Base-by-base conservation (phyloP, 148 eudicot genomes). In the Camellia lanceoleosa region DNA sequence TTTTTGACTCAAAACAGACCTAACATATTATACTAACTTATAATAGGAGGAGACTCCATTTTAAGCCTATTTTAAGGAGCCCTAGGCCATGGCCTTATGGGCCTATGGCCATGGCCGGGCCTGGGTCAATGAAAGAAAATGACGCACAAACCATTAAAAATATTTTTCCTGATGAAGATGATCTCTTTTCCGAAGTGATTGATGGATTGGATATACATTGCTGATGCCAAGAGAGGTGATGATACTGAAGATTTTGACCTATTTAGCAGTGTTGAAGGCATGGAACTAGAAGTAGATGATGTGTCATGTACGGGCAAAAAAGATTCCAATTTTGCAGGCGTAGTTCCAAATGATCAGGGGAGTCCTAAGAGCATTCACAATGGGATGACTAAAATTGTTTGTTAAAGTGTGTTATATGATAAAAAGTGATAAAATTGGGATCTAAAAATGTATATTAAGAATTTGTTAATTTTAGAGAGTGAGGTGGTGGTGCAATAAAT, bases 81-180 rank as follows among this genome's bases (percentile, higher is more conserved):
- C n/a, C n/a, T n/a, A n/a, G n/a, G n/a, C n/a, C n/a, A n/a, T n/a
- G n/a, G n/a, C n/a, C n/a, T n/a, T n/a, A n/a, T n/a, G n/a, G n/a
- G n/a, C n/a, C n/a, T n/a, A n/a, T n/a, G n/a, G n/a, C n/a, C n/a
- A n/a, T n/a, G n/a, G n/a, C n/a, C n/a, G n/a, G n/a, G n/a, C n/a
- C n/a, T 70, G 81, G 68, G 67, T 69, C 82, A 78, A 83, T 80
- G 14, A 86, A 86, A 69, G 92, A 90, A 83, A 63, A 68, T 5
- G 91, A 88, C 62, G 87, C 88, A 30, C 88, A 88, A 68, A 83
- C 82, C 16, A 87, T 90, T 47, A 86, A 86, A 52, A 87, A 79
- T 85, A 89, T 90, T 75, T 93, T 92, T 82, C 97, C 97, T 11
- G 93, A 90, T 63, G 97, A 92, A 79, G 97, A 90, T 78, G 97